phyloP scores from a whole-genome alignment of 1,284 basidiomycete species.

The Vanrija sp. region DNA sequence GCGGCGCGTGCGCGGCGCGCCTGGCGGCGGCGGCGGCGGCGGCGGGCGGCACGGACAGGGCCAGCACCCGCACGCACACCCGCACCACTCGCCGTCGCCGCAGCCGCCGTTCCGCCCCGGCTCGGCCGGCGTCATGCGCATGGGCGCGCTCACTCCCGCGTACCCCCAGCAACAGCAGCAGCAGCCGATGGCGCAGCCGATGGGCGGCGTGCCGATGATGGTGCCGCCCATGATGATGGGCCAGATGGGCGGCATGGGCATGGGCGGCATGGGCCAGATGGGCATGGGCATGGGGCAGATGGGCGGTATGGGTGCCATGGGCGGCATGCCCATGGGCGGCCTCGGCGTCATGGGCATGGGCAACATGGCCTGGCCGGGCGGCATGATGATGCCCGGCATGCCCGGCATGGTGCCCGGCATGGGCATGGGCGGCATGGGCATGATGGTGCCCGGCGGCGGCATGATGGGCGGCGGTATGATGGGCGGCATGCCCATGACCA shows the following conservation, averaged over 20 bases:
- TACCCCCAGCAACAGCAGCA: neutral
- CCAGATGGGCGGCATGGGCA: neutral
- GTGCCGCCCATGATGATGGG: neutral
- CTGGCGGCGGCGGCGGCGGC: constrained; percentile 5
- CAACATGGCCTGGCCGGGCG: neutral
- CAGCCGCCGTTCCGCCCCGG: constrained; percentile 2
- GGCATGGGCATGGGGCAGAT: too few species aligned
- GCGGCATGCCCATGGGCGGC: neutral
- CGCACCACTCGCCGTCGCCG: neutral
- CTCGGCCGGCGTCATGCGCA: constrained; percentile 10
- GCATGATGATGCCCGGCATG: neutral
- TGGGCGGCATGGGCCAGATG: constrained; percentile 1
- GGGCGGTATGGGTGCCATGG: too few species aligned
- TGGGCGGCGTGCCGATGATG: neutral
- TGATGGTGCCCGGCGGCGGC: neutral
- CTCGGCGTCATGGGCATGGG: constrained; percentile 2
- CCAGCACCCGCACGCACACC: neutral
- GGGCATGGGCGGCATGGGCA: constrained; percentile 1
- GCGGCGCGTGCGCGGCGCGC: constrained; percentile 11
- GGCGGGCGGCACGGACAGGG: neutral
- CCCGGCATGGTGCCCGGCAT: neutral
- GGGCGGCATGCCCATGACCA: neutral
- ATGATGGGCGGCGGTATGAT: neutral
- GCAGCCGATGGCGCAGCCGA: neutral
- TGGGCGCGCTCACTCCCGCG: constrained; percentile 12